Base-by-base conservation (phyloP, 768 basidiomycete genomes). In the Fomitopsis serialis region DNA sequence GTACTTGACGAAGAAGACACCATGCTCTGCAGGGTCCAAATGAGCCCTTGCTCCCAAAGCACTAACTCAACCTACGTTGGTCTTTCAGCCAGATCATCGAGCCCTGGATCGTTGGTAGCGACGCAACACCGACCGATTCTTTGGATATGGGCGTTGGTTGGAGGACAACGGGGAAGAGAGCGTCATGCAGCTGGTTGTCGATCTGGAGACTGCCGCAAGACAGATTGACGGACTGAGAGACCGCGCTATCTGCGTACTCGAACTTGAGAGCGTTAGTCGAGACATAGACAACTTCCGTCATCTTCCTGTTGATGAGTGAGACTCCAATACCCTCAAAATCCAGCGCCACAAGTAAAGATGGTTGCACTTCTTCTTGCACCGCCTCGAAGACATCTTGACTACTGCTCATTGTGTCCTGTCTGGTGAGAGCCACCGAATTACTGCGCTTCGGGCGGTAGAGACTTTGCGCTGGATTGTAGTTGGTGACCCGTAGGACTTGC, bases 141-240 rank as follows among this genome's bases (percentile, higher is more conserved):
- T 83, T 88, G 7, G 86, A 77, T 29, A 98, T 79, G 0, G 93
- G 90, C 7, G 92, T 93, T 0, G 97, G 96, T 65, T 98, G 96
- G 42, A 98, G 74, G 52, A 98, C 84, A 52, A 98, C 94, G 2
- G 97, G 94, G 74, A 86, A 99, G 12, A 95, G 66, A 17, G 93
- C 95, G 54, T 98, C 97, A 55, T 98, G 96, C 12, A 99, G 80
- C 66, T 99, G 97, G 65, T 98, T 99, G 72, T 99, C 97, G 54
- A 98, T 80, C 67, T 98, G 95, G 11, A 99, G 76, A 61, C 78
- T 85, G n/a, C 89, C 91, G 63, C 87, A 89, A 8, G 87, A 82
- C 34, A 98, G 36, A 45, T 82, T 90, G 50, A 94, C 75, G 1
- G 89, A 80, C 62, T 95, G 92, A 5, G 91, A 86, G 35, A 86